Conservation (phyloP, 441 rosid genomes). For the Euphorbia celastroides region DNA sequence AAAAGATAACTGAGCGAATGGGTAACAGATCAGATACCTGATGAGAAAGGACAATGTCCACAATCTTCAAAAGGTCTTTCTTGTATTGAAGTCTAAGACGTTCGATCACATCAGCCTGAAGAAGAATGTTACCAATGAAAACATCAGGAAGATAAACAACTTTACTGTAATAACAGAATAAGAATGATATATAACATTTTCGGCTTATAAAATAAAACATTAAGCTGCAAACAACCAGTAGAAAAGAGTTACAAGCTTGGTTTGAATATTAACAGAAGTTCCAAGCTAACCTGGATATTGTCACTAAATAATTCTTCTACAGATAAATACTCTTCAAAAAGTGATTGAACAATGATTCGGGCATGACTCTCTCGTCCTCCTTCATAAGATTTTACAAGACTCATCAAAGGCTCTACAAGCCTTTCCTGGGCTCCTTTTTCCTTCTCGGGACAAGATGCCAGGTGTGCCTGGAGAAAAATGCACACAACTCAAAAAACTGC, state of each 20-base stretch:
- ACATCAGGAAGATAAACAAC: neutral
- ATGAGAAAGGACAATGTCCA: conserved; percentile 98
- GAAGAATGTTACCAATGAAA: conserved; percentile 8
- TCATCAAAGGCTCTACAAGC: conserved; percentile 94
- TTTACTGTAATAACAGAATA: conserved; percentile 1
- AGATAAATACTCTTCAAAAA: conserved; percentile 91
- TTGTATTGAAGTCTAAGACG: conserved; percentile 94
- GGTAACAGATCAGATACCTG: conserved; percentile 54
- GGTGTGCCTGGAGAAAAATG: conserved; percentile 56
- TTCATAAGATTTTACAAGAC: conserved; percentile 94
- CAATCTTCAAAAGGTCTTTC: conserved; percentile 89
- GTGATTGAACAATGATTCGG: conserved; percentile 86
- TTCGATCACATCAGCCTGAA: conserved; percentile 98
- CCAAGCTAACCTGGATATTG: conserved; percentile 73
- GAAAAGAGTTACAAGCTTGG: no score
- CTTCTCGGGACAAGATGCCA: conserved; percentile 68
- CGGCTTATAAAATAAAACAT: neutral
- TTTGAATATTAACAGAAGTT: no score
- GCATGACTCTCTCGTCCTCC: conserved; percentile 99
- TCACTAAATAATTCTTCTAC: conserved; percentile 96
- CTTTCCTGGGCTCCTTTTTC: conserved; percentile 92
- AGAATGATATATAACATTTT: neutral
- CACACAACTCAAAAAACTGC: conserved; percentile 9
- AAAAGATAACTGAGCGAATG: conserved; percentile 1
- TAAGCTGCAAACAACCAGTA: no score